Evolutionary conservation across 2,329 filamentous ascomycete genomes (phyloP).

Genomic region (Thermochaetoides dissita): DNA sequence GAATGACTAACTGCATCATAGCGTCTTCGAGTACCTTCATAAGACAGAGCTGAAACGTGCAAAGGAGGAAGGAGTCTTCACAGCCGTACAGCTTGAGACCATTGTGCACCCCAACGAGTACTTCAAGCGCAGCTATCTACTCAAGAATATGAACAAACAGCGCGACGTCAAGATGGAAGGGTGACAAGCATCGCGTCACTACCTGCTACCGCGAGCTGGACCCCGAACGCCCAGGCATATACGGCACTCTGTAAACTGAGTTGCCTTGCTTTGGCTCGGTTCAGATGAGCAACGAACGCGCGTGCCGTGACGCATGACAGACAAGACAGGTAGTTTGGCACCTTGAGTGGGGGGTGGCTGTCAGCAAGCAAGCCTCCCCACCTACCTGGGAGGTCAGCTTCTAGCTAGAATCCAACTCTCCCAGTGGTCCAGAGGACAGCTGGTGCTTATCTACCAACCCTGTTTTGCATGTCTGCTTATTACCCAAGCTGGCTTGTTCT

Average conservation of each 20-base stretch:
- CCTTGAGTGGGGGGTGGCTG: too few species aligned
- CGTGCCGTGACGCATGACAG: too few species aligned
- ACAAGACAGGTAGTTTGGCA: too few species aligned
- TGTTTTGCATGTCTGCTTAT: too few species aligned
- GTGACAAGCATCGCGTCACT: conserved; percentile 1
- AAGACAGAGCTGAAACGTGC: conserved; percentile 63
- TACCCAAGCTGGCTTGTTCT: too few species aligned
- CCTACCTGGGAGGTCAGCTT: too few species aligned
- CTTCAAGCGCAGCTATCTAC: conserved; percentile 82
- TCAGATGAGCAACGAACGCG: neutral
- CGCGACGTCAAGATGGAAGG: conserved; percentile 18
- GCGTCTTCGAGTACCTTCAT: conserved; percentile 80
- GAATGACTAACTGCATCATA: conserved; percentile 16
- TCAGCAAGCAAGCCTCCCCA: too few species aligned
- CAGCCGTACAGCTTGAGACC: conserved; percentile 68
- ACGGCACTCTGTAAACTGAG: conserved; percentile 4
- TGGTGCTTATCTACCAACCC: too few species aligned
- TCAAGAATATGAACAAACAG: conserved; percentile 38
- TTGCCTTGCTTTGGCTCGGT: neutral
- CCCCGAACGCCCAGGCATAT: neutral
- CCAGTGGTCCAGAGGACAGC: too few species aligned
- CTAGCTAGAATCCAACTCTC: too few species aligned
- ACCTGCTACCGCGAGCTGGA: neutral
- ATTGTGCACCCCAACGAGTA: conserved; percentile 97
- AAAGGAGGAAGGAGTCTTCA: conserved; percentile 61